Conservation (phyloP, 2,329 filamentous ascomycete genomes). For the Metarhizium robertsii region DNA sequence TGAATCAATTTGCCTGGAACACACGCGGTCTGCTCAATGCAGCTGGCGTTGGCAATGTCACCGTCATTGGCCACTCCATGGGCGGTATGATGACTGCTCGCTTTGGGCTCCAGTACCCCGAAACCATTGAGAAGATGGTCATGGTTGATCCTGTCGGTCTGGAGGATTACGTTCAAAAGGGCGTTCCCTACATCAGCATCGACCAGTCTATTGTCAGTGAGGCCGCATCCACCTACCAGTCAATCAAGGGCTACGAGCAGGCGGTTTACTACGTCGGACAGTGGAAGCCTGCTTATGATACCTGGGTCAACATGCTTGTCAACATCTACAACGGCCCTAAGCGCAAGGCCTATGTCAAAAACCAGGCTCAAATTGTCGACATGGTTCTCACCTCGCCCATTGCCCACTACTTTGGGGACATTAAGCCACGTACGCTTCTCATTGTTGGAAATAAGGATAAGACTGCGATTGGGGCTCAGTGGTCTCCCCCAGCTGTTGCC, state of each 20-base stretch:
- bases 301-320: constrained; percentile 46
- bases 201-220: constrained; percentile 30
- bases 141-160: constrained; percentile 42
- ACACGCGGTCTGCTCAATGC: constrained; percentile 36
- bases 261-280: constrained; percentile 37
- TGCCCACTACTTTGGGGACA: constrained; percentile 36
- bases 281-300: constrained; percentile 40
- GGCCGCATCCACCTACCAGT: constrained; percentile 29
- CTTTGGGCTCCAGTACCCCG: constrained; percentile 41
- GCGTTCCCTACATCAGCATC: constrained; percentile 36
- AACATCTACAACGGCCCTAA: constrained; percentile 38
- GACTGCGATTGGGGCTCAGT: constrained; percentile 45
- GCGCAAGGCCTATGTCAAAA: constrained; percentile 31
- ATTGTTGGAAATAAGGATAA: constrained; percentile 42
- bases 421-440: constrained; percentile 36
- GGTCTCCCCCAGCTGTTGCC: constrained; percentile 35
- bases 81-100: constrained; percentile 45
- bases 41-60: constrained; percentile 32
- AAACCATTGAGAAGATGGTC: constrained; percentile 31
- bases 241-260: constrained; percentile 37
- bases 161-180: constrained; percentile 43
- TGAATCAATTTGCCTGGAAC: constrained; percentile 42
- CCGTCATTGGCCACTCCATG: constrained; percentile 44
- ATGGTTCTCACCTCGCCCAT: constrained; percentile 45
- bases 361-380: constrained; percentile 43